A percentile compares a stretch with the other conserved stretches of the same genome.
phyloP scores from a whole-genome alignment of 495 filamentous ascomycete genomes.

The Chaetomium tenue region DNA sequence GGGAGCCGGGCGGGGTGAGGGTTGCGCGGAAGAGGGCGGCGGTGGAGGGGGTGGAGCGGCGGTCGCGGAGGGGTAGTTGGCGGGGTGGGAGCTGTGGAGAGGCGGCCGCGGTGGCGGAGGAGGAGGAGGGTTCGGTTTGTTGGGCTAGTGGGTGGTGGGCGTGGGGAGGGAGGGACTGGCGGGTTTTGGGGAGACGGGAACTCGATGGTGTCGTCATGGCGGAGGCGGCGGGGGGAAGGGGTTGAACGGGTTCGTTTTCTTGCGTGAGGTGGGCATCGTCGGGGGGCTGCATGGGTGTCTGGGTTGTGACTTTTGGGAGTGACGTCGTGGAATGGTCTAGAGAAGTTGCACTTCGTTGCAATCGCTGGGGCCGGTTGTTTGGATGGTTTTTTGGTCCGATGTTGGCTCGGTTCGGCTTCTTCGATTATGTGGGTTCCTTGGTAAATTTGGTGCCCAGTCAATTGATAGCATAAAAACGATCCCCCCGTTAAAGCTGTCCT shows the following conservation, averaged over 20 bases:
- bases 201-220: slow-evolving; percentile 28
- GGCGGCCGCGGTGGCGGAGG: too few species aligned
- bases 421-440: too few species aligned
- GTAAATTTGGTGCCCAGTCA: background rate
- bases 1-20: slow-evolving; percentile 52
- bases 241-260: slow-evolving; percentile 37
- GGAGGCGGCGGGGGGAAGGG: slow-evolving; percentile 45
- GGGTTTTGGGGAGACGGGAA: slow-evolving; percentile 29
- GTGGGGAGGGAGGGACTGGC: slow-evolving; percentile 38
- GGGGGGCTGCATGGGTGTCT: slow-evolving; percentile 42
- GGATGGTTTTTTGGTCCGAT: background rate
- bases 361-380: background rate
- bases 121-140: slow-evolving; percentile 40
- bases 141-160: slow-evolving; percentile 41
- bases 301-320: background rate
- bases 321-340: too few species aligned
- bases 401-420: background rate
- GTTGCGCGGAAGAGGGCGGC: slow-evolving; percentile 59
- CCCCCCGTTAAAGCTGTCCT: too few species aligned
- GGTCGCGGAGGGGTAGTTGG: slow-evolving; percentile 46
- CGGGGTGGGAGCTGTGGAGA: slow-evolving; percentile 39
- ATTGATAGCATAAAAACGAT: background rate
- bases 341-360: background rate
- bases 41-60: slow-evolving; percentile 31
- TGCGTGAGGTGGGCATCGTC: slow-evolving; percentile 43